These are phyloP conservation scores for Ustilago bromivora DNA, from an alignment of 1,284 basidiomycete genomes.

Conservation along the genomic window DNA sequence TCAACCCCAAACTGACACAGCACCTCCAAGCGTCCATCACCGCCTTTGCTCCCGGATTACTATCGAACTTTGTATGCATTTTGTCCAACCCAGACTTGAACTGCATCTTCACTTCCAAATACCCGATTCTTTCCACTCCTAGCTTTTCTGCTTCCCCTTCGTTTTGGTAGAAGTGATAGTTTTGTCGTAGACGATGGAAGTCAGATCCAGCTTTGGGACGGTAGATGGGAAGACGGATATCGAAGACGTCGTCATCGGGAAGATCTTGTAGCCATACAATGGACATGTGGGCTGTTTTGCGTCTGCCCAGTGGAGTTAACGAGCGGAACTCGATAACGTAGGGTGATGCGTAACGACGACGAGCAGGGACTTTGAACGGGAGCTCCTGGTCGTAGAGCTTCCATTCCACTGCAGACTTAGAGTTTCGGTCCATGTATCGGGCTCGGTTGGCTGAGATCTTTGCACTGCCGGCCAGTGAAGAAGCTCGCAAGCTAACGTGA, in stretches of 20 bases:
- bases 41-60: constrained; percentile 34
- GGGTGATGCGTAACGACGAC: constrained; percentile 45
- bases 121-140: constrained; percentile 41
- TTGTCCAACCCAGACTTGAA: constrained; percentile 58
- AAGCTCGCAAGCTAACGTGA: constrained; percentile 25
- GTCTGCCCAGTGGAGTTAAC: constrained; percentile 33
- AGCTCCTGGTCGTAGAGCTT: constrained; percentile 25
- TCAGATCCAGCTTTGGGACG: constrained; percentile 27
- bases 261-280: constrained; percentile 59
- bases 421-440: constrained; percentile 14
- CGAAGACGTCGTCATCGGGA: constrained; percentile 46
- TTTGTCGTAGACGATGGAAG: constrained; percentile 52
- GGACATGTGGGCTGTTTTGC: constrained; percentile 35
- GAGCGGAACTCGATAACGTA: constrained; percentile 53
- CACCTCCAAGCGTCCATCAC: constrained; percentile 56
- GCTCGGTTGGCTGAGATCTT: constrained; percentile 28
- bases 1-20: constrained; percentile 41
- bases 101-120: constrained; percentile 41
- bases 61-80: constrained; percentile 47
- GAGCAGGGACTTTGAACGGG: constrained; percentile 47
- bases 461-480: constrained; percentile 37
- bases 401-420: constrained; percentile 36
- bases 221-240: constrained; percentile 46
- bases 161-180: constrained; percentile 47
- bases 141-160: constrained; percentile 39